These are phyloP conservation scores for Suillus sp. DNA, from an alignment of 768 basidiomycete genomes.

Conservation along the genomic window DNA sequence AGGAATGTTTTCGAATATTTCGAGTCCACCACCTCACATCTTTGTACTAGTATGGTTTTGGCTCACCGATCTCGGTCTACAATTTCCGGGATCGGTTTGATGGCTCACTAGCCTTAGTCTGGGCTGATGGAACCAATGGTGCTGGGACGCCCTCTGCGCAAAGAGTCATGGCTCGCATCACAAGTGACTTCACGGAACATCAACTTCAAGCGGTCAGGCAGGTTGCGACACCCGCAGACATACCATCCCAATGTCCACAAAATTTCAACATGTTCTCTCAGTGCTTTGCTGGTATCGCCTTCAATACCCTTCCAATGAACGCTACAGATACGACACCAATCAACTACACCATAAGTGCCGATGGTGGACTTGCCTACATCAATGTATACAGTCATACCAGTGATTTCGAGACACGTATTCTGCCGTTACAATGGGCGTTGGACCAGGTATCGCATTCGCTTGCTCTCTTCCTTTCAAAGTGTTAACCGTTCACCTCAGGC, in stretches of 20 bases:
- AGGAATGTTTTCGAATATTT: constrained; percentile 21
- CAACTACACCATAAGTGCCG: constrained; percentile 72
- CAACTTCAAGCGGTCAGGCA: constrained; percentile 55
- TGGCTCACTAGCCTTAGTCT: constrained; percentile 54
- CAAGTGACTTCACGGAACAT: constrained; percentile 46
- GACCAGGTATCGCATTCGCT: constrained; percentile 46
- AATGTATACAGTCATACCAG: constrained; percentile 69
- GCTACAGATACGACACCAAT: constrained; percentile 36
- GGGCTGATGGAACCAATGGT: constrained; percentile 69
- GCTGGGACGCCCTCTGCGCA: constrained; percentile 53
- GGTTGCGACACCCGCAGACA: constrained; percentile 47
- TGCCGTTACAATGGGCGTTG: constrained; percentile 78
- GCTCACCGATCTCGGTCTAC: constrained; percentile 51
- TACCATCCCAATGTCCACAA: constrained; percentile 62
- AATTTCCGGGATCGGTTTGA: constrained; percentile 53
- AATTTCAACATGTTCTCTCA: constrained; percentile 72
- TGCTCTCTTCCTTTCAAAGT: neutral
- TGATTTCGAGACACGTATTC: constrained; percentile 65
- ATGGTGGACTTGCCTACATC: constrained; percentile 65
- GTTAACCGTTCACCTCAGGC: constrained; percentile 44
- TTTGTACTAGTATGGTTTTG: constrained; percentile 67
- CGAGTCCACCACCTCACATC: neutral
- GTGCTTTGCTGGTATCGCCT: constrained; percentile 69
- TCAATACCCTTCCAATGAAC: constrained; percentile 55
- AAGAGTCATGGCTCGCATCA: constrained; percentile 63